These are phyloP conservation scores for Globisporangium viniferum DNA, from an alignment of 352 stramenopile species.

Conservation along the genomic window DNA sequence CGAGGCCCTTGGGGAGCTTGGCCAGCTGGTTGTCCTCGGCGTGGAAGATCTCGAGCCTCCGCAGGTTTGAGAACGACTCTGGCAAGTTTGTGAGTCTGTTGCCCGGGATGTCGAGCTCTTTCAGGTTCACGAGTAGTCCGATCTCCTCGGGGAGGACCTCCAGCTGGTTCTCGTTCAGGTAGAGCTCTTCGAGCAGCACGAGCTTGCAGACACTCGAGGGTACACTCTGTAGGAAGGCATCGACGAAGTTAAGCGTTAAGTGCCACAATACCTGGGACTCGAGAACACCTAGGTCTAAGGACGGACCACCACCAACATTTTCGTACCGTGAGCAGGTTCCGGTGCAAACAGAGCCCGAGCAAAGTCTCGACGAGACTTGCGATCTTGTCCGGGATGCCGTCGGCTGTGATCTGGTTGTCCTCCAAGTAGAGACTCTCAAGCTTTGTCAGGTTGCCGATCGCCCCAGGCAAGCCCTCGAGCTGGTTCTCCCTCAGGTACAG, in stretches of 20 bases:
- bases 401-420: slow-evolving; percentile 72
- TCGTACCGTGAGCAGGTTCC: slow-evolving; percentile 67
- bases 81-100: slow-evolving; percentile 71
- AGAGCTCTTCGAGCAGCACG: slow-evolving; percentile 75
- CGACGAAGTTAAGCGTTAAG: not conserved
- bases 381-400: slow-evolving; percentile 57
- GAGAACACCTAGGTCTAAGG: not conserved
- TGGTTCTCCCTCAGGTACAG: slow-evolving; percentile 84
- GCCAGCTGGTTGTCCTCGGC: slow-evolving; percentile 68
- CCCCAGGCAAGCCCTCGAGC: slow-evolving; percentile 43
- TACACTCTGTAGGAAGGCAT: slow-evolving; percentile 31
- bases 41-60: slow-evolving; percentile 79
- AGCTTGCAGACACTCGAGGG: slow-evolving; percentile 65
- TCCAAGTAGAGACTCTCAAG: slow-evolving; percentile 86
- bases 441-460: slow-evolving; percentile 49
- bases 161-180: slow-evolving; percentile 77
- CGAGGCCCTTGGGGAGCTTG: slow-evolving; percentile 79
- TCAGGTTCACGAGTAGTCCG: slow-evolving; percentile 66
- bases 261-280: not conserved
- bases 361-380: slow-evolving; percentile 39
- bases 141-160: slow-evolving; percentile 68
- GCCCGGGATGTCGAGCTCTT: slow-evolving; percentile 68
- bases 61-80: slow-evolving; percentile 60
- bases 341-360: slow-evolving; percentile 73
- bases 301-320: not conserved